Percentiles rank a stretch among this genome's conserved stretches.
Evolutionary conservation across 371 early-diverging fungal genomes (phyloP).

Genomic region (Mortierella sp.): DNA sequence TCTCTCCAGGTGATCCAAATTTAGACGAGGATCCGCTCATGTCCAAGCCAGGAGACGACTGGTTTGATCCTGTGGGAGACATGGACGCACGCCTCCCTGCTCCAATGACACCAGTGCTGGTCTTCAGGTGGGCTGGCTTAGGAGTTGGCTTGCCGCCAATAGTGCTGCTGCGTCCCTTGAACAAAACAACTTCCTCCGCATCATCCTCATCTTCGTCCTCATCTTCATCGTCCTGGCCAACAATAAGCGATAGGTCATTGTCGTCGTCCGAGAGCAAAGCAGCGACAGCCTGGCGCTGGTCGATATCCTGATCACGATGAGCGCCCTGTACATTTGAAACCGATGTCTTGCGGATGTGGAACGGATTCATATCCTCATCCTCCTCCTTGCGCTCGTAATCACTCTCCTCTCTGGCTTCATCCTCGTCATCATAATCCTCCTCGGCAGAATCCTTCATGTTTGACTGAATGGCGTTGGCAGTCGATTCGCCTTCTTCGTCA

Average conservation of each 20-base stretch:
- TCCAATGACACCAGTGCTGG: conserved; percentile 51
- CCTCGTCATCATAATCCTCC: conserved; percentile 14
- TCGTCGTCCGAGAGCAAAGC: conserved; percentile 52
- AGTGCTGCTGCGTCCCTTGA: conserved; percentile 49
- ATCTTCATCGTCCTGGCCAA: conserved; percentile 42
- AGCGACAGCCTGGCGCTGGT: conserved; percentile 48
- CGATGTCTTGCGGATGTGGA: conserved; percentile 20
- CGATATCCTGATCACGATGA: conserved; percentile 25
- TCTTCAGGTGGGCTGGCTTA: conserved; percentile 49
- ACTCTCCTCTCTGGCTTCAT: conserved; percentile 28
- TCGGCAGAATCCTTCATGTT: conserved; percentile 17
- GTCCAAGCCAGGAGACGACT: conserved; percentile 49
- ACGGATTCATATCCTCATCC: conserved; percentile 49
- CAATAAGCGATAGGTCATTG: conserved; percentile 48
- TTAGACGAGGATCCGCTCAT: conserved; percentile 26
- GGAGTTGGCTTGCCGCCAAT: conserved; percentile 43
- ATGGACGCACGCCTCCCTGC: conserved; percentile 44
- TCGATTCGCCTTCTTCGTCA: conserved; percentile 29
- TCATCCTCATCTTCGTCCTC: conserved; percentile 27
- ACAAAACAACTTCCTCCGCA: conserved; percentile 52
- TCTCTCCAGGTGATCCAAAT: conserved; percentile 15
- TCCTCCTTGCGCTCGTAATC: conserved; percentile 44
- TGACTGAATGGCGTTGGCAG: conserved; percentile 16
- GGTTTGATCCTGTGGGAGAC: conserved; percentile 44
- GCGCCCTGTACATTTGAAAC: conserved; percentile 5